A percentile compares a stretch with the other conserved stretches of the same genome.
phyloP scores from a whole-genome alignment of 768 basidiomycete species.

The Leccinum truebloodii region DNA sequence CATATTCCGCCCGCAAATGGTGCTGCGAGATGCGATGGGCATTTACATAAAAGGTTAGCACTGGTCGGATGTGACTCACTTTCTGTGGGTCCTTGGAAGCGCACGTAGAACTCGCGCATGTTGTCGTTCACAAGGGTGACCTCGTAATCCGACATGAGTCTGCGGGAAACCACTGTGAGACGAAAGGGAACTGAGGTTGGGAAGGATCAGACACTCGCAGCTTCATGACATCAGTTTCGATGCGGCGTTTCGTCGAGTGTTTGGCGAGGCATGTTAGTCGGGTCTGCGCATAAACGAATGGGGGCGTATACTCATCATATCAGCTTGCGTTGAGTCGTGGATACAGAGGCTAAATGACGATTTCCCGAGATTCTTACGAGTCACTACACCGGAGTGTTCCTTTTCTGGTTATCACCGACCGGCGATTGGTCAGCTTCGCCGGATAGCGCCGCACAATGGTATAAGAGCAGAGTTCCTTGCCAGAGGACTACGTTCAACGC shows the following conservation, averaged over 20 bases:
- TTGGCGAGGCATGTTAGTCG: conserved; percentile 32
- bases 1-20: conserved; percentile 97
- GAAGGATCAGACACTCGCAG: conserved; percentile 53
- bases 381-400: conserved; percentile 19
- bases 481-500: conserved; percentile 10
- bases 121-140: conserved; percentile 96
- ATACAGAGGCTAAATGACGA: conserved; percentile 17
- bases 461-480: conserved; percentile 16
- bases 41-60: conserved; percentile 1
- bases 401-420: conserved; percentile 21
- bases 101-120: conserved; percentile 99
- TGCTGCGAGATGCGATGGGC: conserved; percentile 48
- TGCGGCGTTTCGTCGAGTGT: conserved; percentile 89
- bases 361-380: conserved; percentile 9
- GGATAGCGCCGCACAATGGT: not conserved
- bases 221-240: conserved; percentile 99
- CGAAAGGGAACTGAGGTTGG: not conserved
- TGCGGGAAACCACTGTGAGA: conserved; percentile 36
- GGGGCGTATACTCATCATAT: conserved; percentile 60
- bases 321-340: conserved; percentile 20
- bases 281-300: conserved; percentile 20
- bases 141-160: conserved; percentile 98
- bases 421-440: not conserved
- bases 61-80: conserved; percentile 55
- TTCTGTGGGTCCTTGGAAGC: conserved; percentile 91